These are phyloP conservation scores for Hanseniaspora vineae DNA, from an alignment of 805 yeast species.

Conservation along the genomic window DNA sequence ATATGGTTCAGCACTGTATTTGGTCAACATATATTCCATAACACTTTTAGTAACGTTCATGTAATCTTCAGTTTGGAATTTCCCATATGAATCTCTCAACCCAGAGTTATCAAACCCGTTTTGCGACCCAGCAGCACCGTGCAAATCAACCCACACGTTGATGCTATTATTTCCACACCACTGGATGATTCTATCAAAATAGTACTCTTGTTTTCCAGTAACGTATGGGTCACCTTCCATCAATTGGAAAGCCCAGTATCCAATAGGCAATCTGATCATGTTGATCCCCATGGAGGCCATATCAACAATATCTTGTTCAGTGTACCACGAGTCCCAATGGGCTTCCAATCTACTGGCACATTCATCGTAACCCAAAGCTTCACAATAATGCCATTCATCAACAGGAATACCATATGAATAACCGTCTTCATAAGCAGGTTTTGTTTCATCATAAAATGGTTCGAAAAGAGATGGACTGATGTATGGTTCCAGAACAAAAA, in stretches of 20 bases:
- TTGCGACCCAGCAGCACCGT: conserved; percentile 95
- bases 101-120: conserved; percentile 96
- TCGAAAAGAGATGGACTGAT: conserved; percentile 71
- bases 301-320: conserved; percentile 53
- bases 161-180: conserved; percentile 58
- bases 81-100: conserved; percentile 39
- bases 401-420: conserved; percentile 42
- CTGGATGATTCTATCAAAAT: conserved; percentile 59
- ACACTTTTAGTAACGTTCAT: conserved; percentile 42
- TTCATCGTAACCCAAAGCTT: conserved; percentile 45
- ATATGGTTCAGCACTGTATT: conserved; percentile 51
- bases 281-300: conserved; percentile 60
- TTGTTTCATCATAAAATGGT: conserved; percentile 19
- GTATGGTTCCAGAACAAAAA: conserved; percentile 81
- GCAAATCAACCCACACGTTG: conserved; percentile 83
- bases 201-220: conserved; percentile 53
- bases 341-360: conserved; percentile 38
- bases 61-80: conserved; percentile 41
- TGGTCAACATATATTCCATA: conserved; percentile 38
- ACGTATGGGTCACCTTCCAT: conserved; percentile 71
- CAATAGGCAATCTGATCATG: conserved; percentile 81
- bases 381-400: conserved; percentile 67
- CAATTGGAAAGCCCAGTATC: conserved; percentile 79
- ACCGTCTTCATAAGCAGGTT: conserved; percentile 19
- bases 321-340: conserved; percentile 74